Percentiles rank a stretch among this genome's conserved stretches.
Evolutionary conservation across 805 yeast genomes (phyloP).

Genomic region (Starmerella lactis-condensi): DNA sequence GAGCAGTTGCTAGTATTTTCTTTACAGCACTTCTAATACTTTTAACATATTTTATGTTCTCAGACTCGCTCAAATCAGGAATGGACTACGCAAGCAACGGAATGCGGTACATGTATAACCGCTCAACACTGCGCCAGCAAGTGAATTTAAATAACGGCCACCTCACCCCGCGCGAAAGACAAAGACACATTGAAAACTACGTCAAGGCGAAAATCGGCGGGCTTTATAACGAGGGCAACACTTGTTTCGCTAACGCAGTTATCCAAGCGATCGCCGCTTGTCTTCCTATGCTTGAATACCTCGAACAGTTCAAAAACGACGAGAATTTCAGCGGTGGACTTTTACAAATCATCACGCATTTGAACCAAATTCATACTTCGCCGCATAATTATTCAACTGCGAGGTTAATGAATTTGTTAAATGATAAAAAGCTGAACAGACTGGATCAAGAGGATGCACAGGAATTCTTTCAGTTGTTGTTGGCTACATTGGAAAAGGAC

Average conservation of each 20-base stretch:
- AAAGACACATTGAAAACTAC: slow-evolving; percentile 14
- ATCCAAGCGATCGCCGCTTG: slow-evolving; percentile 69
- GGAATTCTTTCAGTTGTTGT: slow-evolving; percentile 61
- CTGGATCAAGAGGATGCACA: slow-evolving; percentile 94
- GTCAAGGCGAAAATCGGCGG: slow-evolving; percentile 47
- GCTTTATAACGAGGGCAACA: slow-evolving; percentile 72
- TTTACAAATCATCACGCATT: slow-evolving; percentile 14
- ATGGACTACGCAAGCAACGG: slow-evolving; percentile 21
- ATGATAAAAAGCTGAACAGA: slow-evolving; percentile 46
- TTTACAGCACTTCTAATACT: background rate
- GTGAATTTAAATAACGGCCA: slow-evolving; percentile 15
- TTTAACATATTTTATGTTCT: slow-evolving; percentile 16
- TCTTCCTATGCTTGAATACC: slow-evolving; percentile 36
- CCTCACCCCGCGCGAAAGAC: slow-evolving; percentile 14
- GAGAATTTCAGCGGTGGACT: slow-evolving; percentile 15
- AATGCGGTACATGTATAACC: slow-evolving; percentile 18
- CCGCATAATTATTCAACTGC: slow-evolving; percentile 19
- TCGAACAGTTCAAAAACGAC: slow-evolving; percentile 28
- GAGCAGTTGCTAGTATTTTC: background rate
- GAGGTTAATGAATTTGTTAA: slow-evolving; percentile 14
- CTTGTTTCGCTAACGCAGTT: slow-evolving; percentile 88
- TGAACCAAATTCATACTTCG: slow-evolving; percentile 18
- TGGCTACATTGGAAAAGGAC: slow-evolving; percentile 21
- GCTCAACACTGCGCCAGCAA: slow-evolving; percentile 14
- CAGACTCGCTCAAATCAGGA: slow-evolving; percentile 21